These are phyloP conservation scores for Blastomyces parvus DNA, from an alignment of 2,329 filamentous ascomycete species.

Conservation along the genomic window DNA sequence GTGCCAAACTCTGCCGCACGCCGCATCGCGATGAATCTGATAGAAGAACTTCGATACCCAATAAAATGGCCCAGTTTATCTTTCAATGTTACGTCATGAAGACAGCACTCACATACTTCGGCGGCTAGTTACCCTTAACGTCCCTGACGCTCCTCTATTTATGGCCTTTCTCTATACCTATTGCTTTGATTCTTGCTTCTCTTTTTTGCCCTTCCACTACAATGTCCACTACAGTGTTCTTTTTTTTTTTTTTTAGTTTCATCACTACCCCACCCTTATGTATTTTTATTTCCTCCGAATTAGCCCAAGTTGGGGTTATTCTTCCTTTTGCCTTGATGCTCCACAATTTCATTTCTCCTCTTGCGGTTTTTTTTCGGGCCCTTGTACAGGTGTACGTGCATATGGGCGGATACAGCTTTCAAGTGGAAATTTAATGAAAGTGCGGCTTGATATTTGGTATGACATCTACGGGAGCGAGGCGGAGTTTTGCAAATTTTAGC, in stretches of 20 bases:
- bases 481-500: no score
- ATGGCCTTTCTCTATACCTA: background rate
- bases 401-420: background rate
- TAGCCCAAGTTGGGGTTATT: background rate
- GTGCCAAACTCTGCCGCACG: background rate
- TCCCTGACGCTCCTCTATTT: background rate
- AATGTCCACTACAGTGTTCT: background rate
- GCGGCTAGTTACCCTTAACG: background rate
- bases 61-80: background rate
- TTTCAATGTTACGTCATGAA: background rate
- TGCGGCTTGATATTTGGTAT: no score
- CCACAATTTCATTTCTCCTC: background rate
- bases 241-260: background rate
- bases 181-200: background rate
- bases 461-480: no score
- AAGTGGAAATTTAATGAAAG: background rate
- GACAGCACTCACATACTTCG: background rate
- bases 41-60: background rate
- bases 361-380: background rate
- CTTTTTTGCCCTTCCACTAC: background rate
- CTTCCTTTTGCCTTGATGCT: background rate
- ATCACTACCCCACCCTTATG: background rate
- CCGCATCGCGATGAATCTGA: background rate
- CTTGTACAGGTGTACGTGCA: background rate
- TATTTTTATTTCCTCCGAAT: background rate